A percentile compares a stretch with the other conserved stretches of the same genome.
Evolutionary conservation across 2,329 filamentous ascomycete species (phyloP).

Genomic region (Capronia americana): DNA sequence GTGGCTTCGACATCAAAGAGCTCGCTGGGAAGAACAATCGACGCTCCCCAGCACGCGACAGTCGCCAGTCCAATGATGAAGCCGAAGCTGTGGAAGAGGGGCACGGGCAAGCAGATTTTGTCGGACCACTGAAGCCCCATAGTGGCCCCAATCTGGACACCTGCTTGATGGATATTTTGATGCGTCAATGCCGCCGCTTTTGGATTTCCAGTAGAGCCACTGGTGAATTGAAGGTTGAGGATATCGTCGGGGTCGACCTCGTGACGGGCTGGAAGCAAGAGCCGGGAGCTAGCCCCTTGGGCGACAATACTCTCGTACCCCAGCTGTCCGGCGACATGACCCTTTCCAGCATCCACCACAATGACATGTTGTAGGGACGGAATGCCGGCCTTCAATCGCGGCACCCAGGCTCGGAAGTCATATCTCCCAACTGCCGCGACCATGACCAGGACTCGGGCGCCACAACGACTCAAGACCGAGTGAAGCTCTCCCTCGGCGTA

Average conservation of each 20-base stretch:
- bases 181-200: conserved; percentile 78
- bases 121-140: conserved; percentile 51
- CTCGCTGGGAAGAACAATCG: conserved; percentile 76
- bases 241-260: conserved; percentile 52
- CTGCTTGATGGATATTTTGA: conserved; percentile 55
- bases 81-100: conserved; percentile 85
- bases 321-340: neutral
- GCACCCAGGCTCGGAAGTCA: conserved; percentile 57
- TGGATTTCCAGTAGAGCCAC: conserved; percentile 74
- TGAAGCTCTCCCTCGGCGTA: conserved; percentile 71
- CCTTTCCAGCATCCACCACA: neutral
- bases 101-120: conserved; percentile 78
- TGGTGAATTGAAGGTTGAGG: conserved; percentile 76
- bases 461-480: neutral
- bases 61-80: conserved; percentile 77
- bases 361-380: neutral
- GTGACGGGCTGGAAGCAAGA: conserved; percentile 39
- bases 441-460: conserved; percentile 75
- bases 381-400: conserved; percentile 57
- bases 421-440: conserved; percentile 72
- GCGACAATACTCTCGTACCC: conserved; percentile 63
- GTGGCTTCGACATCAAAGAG: conserved; percentile 73
- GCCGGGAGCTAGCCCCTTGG: conserved; percentile 57
- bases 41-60: conserved; percentile 73
- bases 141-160: neutral